Percentiles rank a stretch among this genome's conserved stretches.
phyloP scores from a whole-genome alignment of 1,284 basidiomycete species.

The Marasmius sp. region DNA sequence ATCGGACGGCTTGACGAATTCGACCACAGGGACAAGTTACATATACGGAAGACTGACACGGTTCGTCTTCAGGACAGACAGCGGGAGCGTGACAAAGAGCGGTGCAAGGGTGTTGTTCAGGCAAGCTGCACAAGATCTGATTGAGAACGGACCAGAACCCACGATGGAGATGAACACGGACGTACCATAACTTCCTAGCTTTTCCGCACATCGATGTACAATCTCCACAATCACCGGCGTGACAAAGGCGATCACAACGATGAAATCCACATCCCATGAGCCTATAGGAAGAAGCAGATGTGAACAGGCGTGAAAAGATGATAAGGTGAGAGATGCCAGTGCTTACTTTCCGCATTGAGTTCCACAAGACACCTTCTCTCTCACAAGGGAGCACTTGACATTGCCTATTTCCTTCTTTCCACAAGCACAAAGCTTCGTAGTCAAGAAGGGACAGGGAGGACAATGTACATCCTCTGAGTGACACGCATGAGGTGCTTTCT shows the following conservation, averaged over 20 bases:
- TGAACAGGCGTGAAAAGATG: not conserved
- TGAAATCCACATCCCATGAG: slow-evolving; percentile 84
- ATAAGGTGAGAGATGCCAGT: not conserved
- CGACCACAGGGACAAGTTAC: slow-evolving; percentile 82
- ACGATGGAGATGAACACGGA: slow-evolving; percentile 14
- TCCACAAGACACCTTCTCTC: slow-evolving; percentile 80
- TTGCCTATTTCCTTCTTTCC: slow-evolving; percentile 78
- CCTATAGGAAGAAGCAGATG: slow-evolving; percentile 28
- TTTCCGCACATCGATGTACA: slow-evolving; percentile 83
- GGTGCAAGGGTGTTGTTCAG: slow-evolving; percentile 70
- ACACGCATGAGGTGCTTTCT: slow-evolving; percentile 73
- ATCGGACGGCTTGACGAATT: slow-evolving; percentile 68
- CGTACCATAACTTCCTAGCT: slow-evolving; percentile 76
- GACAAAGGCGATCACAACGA: slow-evolving; percentile 78
- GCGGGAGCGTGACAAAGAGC: slow-evolving; percentile 84
- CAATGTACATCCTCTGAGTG: slow-evolving; percentile 70
- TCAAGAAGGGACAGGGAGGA: slow-evolving; percentile 83
- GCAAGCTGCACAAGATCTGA: slow-evolving; percentile 28
- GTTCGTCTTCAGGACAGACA: slow-evolving; percentile 74
- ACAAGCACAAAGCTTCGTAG: slow-evolving; percentile 80
- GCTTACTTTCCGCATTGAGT: slow-evolving; percentile 72
- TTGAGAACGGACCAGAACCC: not conserved
- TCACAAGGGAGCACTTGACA: slow-evolving; percentile 73
- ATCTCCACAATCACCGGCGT: slow-evolving; percentile 74
- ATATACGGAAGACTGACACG: slow-evolving; percentile 67